Evolutionary conservation across 1,284 basidiomycete genomes (phyloP).

Genomic region (Trichosporon coremiiforme): DNA sequence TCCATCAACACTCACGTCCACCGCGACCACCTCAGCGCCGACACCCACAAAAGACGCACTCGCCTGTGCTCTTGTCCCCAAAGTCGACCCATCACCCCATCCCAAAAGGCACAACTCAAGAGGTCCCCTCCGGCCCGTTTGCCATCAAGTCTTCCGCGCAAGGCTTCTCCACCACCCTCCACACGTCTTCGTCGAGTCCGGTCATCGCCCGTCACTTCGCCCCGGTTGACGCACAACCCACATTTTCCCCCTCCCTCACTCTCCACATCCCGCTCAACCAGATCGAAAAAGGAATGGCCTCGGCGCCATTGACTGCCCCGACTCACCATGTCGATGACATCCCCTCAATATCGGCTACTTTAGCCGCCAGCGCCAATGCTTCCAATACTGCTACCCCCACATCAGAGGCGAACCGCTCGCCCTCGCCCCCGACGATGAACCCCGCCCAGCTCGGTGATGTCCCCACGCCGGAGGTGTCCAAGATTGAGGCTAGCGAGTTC

Average conservation of each 20-base stretch:
- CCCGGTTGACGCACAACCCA: constrained; percentile 15
- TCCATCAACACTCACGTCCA: neutral
- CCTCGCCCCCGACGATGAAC: constrained; percentile 30
- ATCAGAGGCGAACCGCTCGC: constrained; percentile 2
- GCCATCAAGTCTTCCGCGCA: constrained; percentile 12
- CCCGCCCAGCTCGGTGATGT: constrained; percentile 29
- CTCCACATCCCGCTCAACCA: neutral
- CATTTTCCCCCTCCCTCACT: no score
- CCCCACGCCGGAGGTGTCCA: constrained; percentile 47
- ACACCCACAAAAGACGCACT: neutral
- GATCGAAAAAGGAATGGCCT: constrained; percentile 16
- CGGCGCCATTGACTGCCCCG: constrained; percentile 16
- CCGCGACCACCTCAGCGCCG: neutral
- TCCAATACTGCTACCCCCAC: neutral
- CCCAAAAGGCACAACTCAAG: neutral
- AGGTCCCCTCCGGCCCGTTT: neutral
- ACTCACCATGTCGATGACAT: constrained; percentile 18
- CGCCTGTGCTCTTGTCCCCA: neutral
- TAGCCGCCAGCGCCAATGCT: constrained; percentile 1
- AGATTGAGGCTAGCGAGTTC: constrained; percentile 53
- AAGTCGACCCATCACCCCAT: no score
- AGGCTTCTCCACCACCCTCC: neutral
- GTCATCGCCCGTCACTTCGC: constrained; percentile 6
- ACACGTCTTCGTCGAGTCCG: constrained; percentile 7
- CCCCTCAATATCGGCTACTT: constrained; percentile 14